A percentile compares a stretch with the other conserved stretches of the same genome.
Conservation (phyloP, 106 monocot species). For the Agapanthus africanus region DNA sequence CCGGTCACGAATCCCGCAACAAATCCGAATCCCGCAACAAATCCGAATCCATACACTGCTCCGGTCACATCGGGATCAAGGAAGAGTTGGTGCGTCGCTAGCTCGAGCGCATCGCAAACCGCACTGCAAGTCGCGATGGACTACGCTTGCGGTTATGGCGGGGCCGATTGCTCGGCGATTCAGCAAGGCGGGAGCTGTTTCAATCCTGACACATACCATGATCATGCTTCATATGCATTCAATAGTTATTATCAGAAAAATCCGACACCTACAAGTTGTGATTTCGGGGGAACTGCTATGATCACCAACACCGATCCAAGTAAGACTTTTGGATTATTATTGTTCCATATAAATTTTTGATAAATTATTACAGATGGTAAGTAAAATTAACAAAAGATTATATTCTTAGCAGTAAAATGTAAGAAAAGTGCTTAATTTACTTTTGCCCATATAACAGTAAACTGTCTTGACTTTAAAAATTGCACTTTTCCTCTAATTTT, state of each 20-base stretch:
- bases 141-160: conserved; percentile 90
- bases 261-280: conserved; percentile 77
- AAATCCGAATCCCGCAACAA: conserved; percentile 6
- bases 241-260: conserved; percentile 90
- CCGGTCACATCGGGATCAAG: conserved; percentile 24
- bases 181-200: conserved; percentile 68
- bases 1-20: not conserved
- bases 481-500: no score
- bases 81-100: conserved; percentile 86
- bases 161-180: conserved; percentile 77
- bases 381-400: no score
- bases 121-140: conserved; percentile 84
- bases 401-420: no score
- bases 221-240: conserved; percentile 92
- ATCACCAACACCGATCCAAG: conserved; percentile 73
- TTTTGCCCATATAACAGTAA: no score
- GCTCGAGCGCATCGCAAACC: conserved; percentile 53
- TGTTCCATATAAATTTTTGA: no score
- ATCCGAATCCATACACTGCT: conserved; percentile 3
- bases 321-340: no score
- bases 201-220: conserved; percentile 58
- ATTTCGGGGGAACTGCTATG: conserved; percentile 78
- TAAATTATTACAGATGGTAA: no score
- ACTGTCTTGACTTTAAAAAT: no score
- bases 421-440: no score